These are phyloP conservation scores for Lactarius hatsudake DNA, from an alignment of 768 basidiomycete genomes.

Conservation along the genomic window DNA sequence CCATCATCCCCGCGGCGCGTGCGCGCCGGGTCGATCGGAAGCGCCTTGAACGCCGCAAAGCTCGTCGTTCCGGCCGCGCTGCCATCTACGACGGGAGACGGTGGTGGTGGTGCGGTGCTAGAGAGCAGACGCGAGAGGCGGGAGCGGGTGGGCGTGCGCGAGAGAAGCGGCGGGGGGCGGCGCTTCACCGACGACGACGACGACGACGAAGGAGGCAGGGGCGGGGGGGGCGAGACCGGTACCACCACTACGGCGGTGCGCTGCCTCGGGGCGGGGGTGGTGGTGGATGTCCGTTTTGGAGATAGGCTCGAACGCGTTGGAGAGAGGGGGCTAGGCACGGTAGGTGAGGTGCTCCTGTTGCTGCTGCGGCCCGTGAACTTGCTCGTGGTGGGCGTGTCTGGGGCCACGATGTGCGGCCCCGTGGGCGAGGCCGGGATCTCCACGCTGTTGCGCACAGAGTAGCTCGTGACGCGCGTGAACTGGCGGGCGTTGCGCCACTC, in stretches of 20 bases:
- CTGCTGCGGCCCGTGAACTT: neutral
- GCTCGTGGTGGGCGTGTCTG: constrained; percentile 2
- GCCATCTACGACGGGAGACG: constrained; percentile 7
- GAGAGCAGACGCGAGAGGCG: constrained; percentile 38
- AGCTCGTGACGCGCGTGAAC: constrained; percentile 76
- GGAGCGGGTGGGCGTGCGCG: constrained; percentile 27
- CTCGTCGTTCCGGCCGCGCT: constrained; percentile 41
- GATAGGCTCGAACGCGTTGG: neutral
- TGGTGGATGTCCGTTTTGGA: neutral
- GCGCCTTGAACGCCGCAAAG: constrained; percentile 76
- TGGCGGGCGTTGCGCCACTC: constrained; percentile 74
- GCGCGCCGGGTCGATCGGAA: constrained; percentile 65
- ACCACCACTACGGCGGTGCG: neutral
- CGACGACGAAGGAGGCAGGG: neutral
- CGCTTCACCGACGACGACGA: constrained; percentile 9
- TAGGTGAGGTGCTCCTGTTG: neutral
- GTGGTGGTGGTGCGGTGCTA: constrained; percentile 36
- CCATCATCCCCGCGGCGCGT: constrained; percentile 38
- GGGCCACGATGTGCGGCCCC: neutral
- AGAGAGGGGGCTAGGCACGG: constrained; percentile 3
- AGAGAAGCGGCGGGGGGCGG: constrained; percentile 14
- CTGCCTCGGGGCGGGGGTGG: neutral
- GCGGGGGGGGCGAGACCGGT: constrained; percentile 1
- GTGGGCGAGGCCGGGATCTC: constrained; percentile 31
- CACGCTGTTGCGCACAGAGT: constrained; percentile 75